These are phyloP conservation scores for Calonectria ilicicola DNA, from an alignment of 2,329 filamentous ascomycete species.

Conservation along the genomic window DNA sequence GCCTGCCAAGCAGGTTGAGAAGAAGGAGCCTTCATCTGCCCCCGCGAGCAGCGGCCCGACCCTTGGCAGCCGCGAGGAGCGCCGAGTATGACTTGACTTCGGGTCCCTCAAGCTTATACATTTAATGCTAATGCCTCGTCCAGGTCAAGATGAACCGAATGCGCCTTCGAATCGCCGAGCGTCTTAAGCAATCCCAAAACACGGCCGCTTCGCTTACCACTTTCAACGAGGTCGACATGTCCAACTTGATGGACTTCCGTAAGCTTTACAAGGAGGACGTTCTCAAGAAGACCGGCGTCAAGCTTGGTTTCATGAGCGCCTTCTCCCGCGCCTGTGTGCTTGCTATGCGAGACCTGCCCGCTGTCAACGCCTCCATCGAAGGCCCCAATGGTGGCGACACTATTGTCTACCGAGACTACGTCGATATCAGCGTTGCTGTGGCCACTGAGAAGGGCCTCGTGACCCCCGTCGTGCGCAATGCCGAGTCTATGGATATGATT, in stretches of 20 bases:
- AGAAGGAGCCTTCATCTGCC: constrained; percentile 39
- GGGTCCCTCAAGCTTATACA: background rate
- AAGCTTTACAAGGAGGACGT: constrained; percentile 98
- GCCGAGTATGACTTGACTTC: constrained; percentile 72
- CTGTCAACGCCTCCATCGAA: constrained; percentile 96
- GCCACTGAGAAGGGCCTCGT: constrained; percentile 98
- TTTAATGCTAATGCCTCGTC: constrained; percentile 20
- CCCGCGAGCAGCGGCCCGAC: constrained; percentile 48
- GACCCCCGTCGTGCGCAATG: constrained; percentile 95
- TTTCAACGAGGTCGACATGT: constrained; percentile 99
- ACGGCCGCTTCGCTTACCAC: constrained; percentile 97
- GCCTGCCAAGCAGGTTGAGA: constrained; percentile 35
- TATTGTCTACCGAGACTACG: constrained; percentile 98
- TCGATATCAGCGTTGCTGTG: constrained; percentile 96
- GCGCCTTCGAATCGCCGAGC: constrained; percentile 96
- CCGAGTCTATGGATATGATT: constrained; percentile 88
- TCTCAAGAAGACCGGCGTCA: constrained; percentile 95
- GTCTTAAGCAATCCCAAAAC: constrained; percentile 99
- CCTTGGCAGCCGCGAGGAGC: constrained; percentile 84
- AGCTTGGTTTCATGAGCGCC: constrained; percentile 99
- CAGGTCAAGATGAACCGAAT: constrained; percentile 99
- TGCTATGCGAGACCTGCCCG: constrained; percentile 94
- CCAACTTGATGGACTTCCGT: constrained; percentile 94
- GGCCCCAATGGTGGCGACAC: constrained; percentile 95
- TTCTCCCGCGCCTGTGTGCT: constrained; percentile 91